These are phyloP conservation scores for Chenopodium formosanum DNA, from an alignment of 148 eudicot species.

Conservation along the genomic window DNA sequence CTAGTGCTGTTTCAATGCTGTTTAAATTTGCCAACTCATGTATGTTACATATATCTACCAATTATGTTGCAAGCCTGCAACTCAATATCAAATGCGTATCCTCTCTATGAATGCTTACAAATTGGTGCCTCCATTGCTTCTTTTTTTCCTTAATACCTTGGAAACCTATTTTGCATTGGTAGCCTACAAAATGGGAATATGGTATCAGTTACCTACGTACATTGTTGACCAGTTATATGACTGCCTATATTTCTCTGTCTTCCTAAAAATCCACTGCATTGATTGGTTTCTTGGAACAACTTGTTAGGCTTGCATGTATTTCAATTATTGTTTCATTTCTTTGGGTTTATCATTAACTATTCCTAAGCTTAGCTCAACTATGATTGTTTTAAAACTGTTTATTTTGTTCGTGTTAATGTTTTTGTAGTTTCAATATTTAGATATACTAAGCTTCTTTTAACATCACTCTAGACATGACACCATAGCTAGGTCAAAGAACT, in stretches of 20 bases:
- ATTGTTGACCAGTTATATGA: background rate
- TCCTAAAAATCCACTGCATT: background rate
- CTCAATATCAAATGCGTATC: background rate
- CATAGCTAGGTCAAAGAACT: background rate
- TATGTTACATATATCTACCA: background rate
- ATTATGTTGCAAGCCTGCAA: background rate
- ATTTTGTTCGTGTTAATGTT: background rate
- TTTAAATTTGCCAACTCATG: background rate
- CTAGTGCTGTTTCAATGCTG: background rate
- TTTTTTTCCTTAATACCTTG: background rate
- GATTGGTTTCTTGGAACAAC: background rate
- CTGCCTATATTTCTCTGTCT: background rate
- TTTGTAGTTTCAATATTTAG: background rate
- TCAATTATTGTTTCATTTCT: background rate
- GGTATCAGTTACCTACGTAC: background rate
- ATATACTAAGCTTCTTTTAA: background rate
- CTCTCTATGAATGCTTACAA: background rate
- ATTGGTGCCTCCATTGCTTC: background rate
- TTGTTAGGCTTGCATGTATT: constrained; percentile 2
- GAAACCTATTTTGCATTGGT: background rate
- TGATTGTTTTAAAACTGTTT: background rate
- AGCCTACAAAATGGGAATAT: background rate
- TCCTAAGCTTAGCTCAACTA: background rate
- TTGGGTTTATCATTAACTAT: background rate
- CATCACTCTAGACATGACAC: background rate